Percentiles rank a stretch among this genome's conserved stretches.
These are phyloP conservation scores for Didymella exigua DNA, from an alignment of 2,329 filamentous ascomycete species.

Conservation along the genomic window DNA sequence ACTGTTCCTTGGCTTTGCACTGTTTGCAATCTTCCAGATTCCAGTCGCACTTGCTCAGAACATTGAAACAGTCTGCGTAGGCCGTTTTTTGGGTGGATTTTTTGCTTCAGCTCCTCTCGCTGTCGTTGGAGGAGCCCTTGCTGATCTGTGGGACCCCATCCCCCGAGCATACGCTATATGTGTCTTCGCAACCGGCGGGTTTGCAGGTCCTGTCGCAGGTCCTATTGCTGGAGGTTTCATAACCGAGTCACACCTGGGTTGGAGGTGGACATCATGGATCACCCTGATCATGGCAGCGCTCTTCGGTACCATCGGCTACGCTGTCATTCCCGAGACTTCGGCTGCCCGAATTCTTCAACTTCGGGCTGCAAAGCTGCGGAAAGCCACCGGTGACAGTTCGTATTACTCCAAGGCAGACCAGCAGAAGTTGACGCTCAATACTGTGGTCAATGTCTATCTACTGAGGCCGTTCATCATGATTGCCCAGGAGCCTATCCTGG, in stretches of 20 bases:
- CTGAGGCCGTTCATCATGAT: slow-evolving; percentile 71
- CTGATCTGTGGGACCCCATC: slow-evolving; percentile 46
- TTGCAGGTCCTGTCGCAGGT: slow-evolving; percentile 50
- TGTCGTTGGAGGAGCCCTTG: slow-evolving; percentile 43
- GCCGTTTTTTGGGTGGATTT: slow-evolving; percentile 59
- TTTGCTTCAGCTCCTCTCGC: slow-evolving; percentile 53
- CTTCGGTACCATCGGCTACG: slow-evolving; percentile 29
- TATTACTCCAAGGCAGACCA: slow-evolving; percentile 51
- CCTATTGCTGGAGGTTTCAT: slow-evolving; percentile 54
- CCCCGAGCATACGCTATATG: slow-evolving; percentile 46
- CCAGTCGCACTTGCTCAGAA: slow-evolving; percentile 53
- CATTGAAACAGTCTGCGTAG: slow-evolving; percentile 58
- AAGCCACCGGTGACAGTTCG: slow-evolving; percentile 43
- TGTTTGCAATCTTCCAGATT: slow-evolving; percentile 50
- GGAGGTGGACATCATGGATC: slow-evolving; percentile 48
- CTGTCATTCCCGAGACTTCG: slow-evolving; percentile 41
- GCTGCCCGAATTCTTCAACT: slow-evolving; percentile 38
- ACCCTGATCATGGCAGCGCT: slow-evolving; percentile 44
- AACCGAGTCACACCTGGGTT: slow-evolving; percentile 40
- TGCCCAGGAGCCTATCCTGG: slow-evolving; percentile 44
- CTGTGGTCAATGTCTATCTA: slow-evolving; percentile 69
- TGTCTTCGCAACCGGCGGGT: slow-evolving; percentile 44
- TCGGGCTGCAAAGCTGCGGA: slow-evolving; percentile 38
- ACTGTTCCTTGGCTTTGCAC: slow-evolving; percentile 39
- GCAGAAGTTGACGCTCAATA: slow-evolving; percentile 67